Evolutionary conservation across 2,329 filamentous ascomycete genomes (phyloP), one percentile per base, ranked within the genome.

Genomic region (Botrytis pseudocinerea): DNA sequence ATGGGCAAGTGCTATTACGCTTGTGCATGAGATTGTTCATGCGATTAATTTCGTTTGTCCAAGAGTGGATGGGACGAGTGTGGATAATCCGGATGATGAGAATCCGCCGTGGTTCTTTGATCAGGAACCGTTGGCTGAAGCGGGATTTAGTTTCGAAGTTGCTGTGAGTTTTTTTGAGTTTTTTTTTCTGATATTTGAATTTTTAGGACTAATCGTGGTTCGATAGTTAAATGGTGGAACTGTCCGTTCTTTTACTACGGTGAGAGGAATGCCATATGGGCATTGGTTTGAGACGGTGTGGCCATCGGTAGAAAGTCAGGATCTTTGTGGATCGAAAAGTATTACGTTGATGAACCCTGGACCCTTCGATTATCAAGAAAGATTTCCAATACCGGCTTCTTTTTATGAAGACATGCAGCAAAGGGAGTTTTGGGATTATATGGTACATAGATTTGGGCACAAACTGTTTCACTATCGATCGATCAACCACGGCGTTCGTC

Each of bases 381-480:
- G 40, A 16, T 76, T 70, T 35, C 76, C 76, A 1, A 72, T 77
- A 7, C 74, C 74, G 9, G 66, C 74, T 9, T 71, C 74, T 2
- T 76, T 76, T 22, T 77, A 76, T 42, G 62, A 77, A 64, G 76
- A 77, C 16, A 72, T 76, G 2, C 75, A 76, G 22, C 77, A 78
- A 63, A 73, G 75, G 20, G 64, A 71, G 2, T 78, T 78, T 38
- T 78, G 77, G 77, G 59, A 64, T 16, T 42, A 72, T 4, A 65
- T 42, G 20, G 75, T 77, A 1, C 54, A 72, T 22, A 59, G 54
- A 32, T 77, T 65, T n/a, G 75, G 75, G 32, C 72, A 70, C 28
- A 70, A 66, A 3, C 1, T 75, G n/a, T 68, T 77, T 20, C 71
- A 74, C 22, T 76, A 71, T 38, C 75, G 73, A 40, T 25, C 54